These are phyloP conservation scores for Dioscorea zingiberensis DNA, from an alignment of 106 monocot genomes.

Conservation along the genomic window DNA sequence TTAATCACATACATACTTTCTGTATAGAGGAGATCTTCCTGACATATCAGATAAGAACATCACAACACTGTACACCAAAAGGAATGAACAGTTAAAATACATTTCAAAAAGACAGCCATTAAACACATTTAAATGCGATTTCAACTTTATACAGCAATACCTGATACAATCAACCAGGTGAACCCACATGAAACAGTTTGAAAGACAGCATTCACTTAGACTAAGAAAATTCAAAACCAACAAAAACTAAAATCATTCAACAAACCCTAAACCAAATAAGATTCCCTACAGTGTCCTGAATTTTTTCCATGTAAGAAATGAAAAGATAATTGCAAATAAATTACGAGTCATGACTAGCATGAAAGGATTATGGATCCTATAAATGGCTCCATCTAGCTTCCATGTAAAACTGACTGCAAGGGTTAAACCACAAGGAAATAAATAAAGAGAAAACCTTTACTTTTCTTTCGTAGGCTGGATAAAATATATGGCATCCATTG, in stretches of 20 bases:
- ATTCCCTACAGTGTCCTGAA: neutral
- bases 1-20: constrained; percentile 55
- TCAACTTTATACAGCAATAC: too few species aligned
- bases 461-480: constrained; percentile 92
- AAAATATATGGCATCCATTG: constrained; percentile 98
- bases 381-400: too few species aligned
- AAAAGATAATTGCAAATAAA: neutral
- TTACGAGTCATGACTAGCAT: neutral
- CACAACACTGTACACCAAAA: constrained; percentile 52
- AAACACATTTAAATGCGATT: neutral
- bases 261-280: neutral
- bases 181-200: neutral
- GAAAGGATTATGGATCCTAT: neutral
- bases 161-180: too few species aligned
- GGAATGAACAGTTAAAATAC: constrained; percentile 4
- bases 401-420: too few species aligned
- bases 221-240: too few species aligned
- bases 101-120: neutral
- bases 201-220: neutral
- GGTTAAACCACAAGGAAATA: neutral
- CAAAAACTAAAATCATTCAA: too few species aligned
- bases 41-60: constrained; percentile 96
- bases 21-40: constrained; percentile 87
- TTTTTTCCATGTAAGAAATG: neutral
- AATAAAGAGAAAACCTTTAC: constrained; percentile 25